Base-by-base conservation (phyloP, 2,329 filamentous ascomycete genomes). In the Aspergillus awamori region DNA sequence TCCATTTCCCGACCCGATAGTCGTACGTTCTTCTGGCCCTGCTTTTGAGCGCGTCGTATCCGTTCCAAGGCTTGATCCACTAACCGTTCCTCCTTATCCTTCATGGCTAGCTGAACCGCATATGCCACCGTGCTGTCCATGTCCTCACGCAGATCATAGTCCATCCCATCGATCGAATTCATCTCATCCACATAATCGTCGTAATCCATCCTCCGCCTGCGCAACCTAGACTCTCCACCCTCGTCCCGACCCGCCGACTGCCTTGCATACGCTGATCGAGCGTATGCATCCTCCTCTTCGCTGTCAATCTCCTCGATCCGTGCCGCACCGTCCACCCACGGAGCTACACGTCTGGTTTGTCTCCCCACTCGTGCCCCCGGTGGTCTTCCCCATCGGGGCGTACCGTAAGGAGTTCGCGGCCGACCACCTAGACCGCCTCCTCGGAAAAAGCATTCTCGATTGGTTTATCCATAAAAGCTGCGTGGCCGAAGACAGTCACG, bases 391-490 rank as follows among this genome's bases (percentile, higher is more conserved):
- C 91, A 93, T 87, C 84, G 89, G 91, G 93, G 93, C 93, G 90
- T 89, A 84, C 82, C 82, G 80, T 85, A 82, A 82, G 93, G 94
- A 97, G 93, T 90, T 95, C 90, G 95, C 95, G 94, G 94, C 92
- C 94, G 95, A 98, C 93, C 93, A 96, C 86, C 89, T 98, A 99
- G 91, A 99, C 95, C 93, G 95, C 94, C 94, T 99, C 95, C 93
- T 96, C 95, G 86, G 94, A 97, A 97, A 99, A 99, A 97, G 93
- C 93, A 93, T 96, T 94, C 89, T 98, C 95, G 84, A 98, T 97
- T 62, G 94, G 94, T 87, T 97, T 97, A 79, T 98, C 94, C 90
- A 98, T 89, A 77, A 98, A 87, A 66, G 93, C 86, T 70, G 95
- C 95, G 82, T 99, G 95, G 80, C 95, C 95, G 69, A 98, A 83